Evolutionary conservation across 1,284 basidiomycete genomes (phyloP).

Genomic region (Meripilus lineatus): DNA sequence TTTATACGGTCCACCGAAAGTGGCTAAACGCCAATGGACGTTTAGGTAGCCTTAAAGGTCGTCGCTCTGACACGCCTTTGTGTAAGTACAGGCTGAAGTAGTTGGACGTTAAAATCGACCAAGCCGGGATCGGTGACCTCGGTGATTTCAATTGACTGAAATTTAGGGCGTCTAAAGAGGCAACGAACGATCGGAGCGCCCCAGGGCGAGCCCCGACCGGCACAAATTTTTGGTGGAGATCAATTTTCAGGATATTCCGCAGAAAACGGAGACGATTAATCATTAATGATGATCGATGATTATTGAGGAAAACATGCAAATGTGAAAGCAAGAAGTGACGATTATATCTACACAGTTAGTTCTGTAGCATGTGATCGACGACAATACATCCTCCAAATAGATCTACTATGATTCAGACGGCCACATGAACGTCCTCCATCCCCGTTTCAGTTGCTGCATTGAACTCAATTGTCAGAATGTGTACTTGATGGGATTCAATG

Average conservation of each 20-base stretch:
- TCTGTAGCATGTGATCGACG: neutral
- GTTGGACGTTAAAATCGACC: neutral
- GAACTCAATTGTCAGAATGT: neutral
- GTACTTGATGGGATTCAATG: neutral
- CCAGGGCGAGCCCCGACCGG: too few species aligned
- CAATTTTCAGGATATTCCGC: too few species aligned
- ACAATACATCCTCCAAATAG: too few species aligned
- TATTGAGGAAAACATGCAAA: too few species aligned
- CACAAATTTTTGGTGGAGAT: too few species aligned
- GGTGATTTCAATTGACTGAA: too few species aligned
- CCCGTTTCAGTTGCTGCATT: conserved; percentile 60
- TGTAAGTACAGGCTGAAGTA: too few species aligned
- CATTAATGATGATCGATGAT: too few species aligned
- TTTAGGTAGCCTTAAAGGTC: neutral
- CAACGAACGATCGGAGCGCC: too few species aligned
- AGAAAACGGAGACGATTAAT: too few species aligned
- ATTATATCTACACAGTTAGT: neutral
- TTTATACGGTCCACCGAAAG: conserved; percentile 25
- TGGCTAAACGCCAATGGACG: neutral
- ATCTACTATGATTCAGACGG: neutral
- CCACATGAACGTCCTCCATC: conserved; percentile 35
- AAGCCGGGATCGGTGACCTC: neutral
- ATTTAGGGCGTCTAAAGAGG: too few species aligned
- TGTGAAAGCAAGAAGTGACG: neutral
- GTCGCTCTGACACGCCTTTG: too few species aligned